Base-by-base conservation (phyloP, 805 yeast genomes). In the Torulaspora gathmanii region DNA sequence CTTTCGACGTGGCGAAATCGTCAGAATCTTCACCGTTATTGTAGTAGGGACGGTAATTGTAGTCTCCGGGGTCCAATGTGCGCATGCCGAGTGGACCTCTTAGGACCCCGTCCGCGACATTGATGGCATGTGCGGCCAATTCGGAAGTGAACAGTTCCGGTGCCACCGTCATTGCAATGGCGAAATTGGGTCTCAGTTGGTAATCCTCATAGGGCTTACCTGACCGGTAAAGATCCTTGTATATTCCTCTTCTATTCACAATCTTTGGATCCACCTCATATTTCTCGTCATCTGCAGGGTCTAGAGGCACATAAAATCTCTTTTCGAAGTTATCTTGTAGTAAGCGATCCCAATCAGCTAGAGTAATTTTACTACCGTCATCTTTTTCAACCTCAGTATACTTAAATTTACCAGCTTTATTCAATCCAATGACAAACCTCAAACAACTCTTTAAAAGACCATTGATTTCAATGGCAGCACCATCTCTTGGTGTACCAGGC, bases 401-500 rank as follows among this genome's bases (percentile, higher is more conserved):
- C 16, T 75, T 67, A 60, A 87, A 91, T 28, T 69, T 51, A 0
- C 85, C 86, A 28, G 72, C 58, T 11, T 65, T 53, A 37, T 79
- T 64, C 50, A 88, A 66, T 34, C 77, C 74, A 54, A 78, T 73
- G 15, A 87, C 89, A 76, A 89, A 93, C 51, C 96, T 71, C 57
- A 91, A 69, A 1, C 86, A 68, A 65, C 95, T 86, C 68, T 90
- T 90, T 59, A 93, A 68, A 49, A 91, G 70, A 0, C 97, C 99
- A 55, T 80, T 88, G 46, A 91, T 84, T 65, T 91, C 99, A 45
- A 91, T 74, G 2, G 95, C 96, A 1, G 97, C 96, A 29, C 99
- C 99, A 66, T 90, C 96, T 61, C 99, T 78, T 19, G 99, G 98
- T 0, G 98, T 91, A 1, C 98, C 99, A 1, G 99, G 99, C 28